Conservation (phyloP, 768 basidiomycete species). For the Cystofilobasidium capitatum region DNA sequence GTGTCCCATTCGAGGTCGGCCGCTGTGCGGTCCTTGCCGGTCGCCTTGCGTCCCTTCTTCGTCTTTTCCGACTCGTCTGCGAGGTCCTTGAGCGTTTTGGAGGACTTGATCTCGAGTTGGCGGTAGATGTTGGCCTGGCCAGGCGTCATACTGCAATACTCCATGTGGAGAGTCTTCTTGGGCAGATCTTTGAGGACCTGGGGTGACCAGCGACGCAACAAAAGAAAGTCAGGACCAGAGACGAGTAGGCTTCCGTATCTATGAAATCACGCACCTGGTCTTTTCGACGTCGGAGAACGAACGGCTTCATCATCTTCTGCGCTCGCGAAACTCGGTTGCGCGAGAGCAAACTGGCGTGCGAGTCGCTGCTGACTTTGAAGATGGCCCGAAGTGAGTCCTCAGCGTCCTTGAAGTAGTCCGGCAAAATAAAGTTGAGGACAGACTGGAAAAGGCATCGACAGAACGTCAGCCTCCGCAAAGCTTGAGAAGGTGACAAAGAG, state of each 20-base stretch:
- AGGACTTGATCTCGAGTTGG: slow-evolving; percentile 70
- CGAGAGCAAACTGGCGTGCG: slow-evolving; percentile 74
- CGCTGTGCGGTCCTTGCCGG: slow-evolving; percentile 16
- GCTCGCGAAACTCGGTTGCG: slow-evolving; percentile 88
- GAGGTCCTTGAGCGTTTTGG: slow-evolving; percentile 65
- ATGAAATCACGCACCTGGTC: slow-evolving; percentile 61
- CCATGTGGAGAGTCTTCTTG: slow-evolving; percentile 81
- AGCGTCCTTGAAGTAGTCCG: slow-evolving; percentile 68
- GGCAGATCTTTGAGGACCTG: slow-evolving; percentile 89
- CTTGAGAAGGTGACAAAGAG: background rate
- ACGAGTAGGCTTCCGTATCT: too few relatives aligned
- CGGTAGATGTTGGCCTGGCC: slow-evolving; percentile 73
- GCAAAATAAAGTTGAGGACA: slow-evolving; percentile 93
- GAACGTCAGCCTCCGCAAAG: background rate
- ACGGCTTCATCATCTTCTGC: slow-evolving; percentile 99
- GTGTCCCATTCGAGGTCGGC: slow-evolving; percentile 20
- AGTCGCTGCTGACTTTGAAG: slow-evolving; percentile 85
- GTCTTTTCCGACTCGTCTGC: slow-evolving; percentile 27
- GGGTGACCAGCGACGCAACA: background rate
- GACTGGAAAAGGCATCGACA: slow-evolving; percentile 51
- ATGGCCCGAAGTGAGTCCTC: slow-evolving; percentile 77
- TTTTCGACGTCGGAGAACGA: slow-evolving; percentile 91
- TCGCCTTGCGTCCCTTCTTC: slow-evolving; percentile 37
- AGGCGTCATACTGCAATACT: slow-evolving; percentile 87
- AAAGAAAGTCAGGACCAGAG: background rate